A percentile compares a stretch with the other conserved stretches of the same genome.
These are phyloP conservation scores for Somion occarium DNA, from an alignment of 1,284 basidiomycete genomes.

Conservation along the genomic window DNA sequence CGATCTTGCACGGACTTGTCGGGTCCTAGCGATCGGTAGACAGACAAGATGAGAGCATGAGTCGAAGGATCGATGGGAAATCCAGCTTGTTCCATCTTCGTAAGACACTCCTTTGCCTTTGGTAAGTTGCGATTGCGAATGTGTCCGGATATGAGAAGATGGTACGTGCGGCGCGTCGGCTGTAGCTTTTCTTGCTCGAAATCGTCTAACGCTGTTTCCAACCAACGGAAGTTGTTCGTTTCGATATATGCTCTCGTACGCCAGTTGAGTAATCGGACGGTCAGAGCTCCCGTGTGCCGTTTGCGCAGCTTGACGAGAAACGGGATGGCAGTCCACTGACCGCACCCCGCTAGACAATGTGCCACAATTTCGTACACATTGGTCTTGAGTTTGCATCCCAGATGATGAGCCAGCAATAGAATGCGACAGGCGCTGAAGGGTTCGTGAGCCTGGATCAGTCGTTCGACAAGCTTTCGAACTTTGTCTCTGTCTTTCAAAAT, in stretches of 20 bases:
- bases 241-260: slow-evolving; percentile 54
- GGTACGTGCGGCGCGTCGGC: slow-evolving; percentile 59
- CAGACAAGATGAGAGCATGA: slow-evolving; percentile 51
- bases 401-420: slow-evolving; percentile 41
- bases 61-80: slow-evolving; percentile 51
- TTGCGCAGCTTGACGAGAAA: slow-evolving; percentile 41
- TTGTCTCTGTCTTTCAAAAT: slow-evolving; percentile 33
- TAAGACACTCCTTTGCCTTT: slow-evolving; percentile 46
- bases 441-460: slow-evolving; percentile 35
- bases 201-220: slow-evolving; percentile 43
- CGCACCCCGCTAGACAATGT: slow-evolving; percentile 38
- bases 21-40: slow-evolving; percentile 56
- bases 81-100: slow-evolving; percentile 51
- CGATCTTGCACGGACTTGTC: slow-evolving; percentile 49
- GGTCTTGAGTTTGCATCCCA: slow-evolving; percentile 46
- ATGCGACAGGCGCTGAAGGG: slow-evolving; percentile 39
- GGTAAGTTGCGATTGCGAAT: slow-evolving; percentile 62
- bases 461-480: slow-evolving; percentile 38
- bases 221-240: slow-evolving; percentile 38
- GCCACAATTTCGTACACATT: slow-evolving; percentile 56
- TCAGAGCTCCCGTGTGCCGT: slow-evolving; percentile 41
- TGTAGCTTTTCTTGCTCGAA: slow-evolving; percentile 41
- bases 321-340: slow-evolving; percentile 48
- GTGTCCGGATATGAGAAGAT: slow-evolving; percentile 58
- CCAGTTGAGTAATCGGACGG: slow-evolving; percentile 63